Percentiles rank a stretch among this genome's conserved stretches.
phyloP scores from a whole-genome alignment of 345 rosid species.

The Melaleuca alternifolia region DNA sequence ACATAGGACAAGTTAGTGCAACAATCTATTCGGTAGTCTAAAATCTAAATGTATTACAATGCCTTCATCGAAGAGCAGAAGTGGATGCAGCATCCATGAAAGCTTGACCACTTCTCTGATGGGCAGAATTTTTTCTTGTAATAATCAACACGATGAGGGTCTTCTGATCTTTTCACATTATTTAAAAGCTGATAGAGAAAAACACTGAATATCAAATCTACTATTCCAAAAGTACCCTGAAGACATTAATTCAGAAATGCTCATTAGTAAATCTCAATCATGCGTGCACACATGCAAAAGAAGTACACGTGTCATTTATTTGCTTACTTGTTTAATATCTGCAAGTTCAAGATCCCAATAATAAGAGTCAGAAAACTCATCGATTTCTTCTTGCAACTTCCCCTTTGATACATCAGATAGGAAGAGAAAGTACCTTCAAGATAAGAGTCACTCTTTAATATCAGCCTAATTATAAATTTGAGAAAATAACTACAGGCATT shows the following conservation, averaged over 20 bases:
- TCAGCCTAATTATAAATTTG: not conserved
- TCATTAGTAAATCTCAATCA: not conserved
- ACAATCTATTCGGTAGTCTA: not conserved
- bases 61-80: constrained; percentile 26
- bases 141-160: constrained; percentile 29
- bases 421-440: constrained; percentile 69
- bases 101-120: constrained; percentile 59
- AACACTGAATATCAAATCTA: not conserved
- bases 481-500: not conserved
- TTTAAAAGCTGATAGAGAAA: constrained; percentile 49
- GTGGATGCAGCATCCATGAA: constrained; percentile 58
- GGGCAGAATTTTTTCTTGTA: constrained; percentile 66
- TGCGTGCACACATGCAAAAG: not conserved
- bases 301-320: not conserved
- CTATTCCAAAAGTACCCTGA: not conserved
- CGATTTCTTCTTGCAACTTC: constrained; percentile 76
- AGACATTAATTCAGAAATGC: not conserved
- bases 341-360: constrained; percentile 69
- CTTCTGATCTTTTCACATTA: constrained; percentile 45
- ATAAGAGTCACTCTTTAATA: not conserved
- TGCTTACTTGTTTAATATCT: constrained; percentile 68
- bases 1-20: not conserved
- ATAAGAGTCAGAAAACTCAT: constrained; percentile 79
- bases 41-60: constrained; percentile 30
- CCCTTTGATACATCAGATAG: constrained; percentile 62